phyloP scores from a whole-genome alignment of 2,329 filamentous ascomycete species.

The Cordyceps cateniannulata region DNA sequence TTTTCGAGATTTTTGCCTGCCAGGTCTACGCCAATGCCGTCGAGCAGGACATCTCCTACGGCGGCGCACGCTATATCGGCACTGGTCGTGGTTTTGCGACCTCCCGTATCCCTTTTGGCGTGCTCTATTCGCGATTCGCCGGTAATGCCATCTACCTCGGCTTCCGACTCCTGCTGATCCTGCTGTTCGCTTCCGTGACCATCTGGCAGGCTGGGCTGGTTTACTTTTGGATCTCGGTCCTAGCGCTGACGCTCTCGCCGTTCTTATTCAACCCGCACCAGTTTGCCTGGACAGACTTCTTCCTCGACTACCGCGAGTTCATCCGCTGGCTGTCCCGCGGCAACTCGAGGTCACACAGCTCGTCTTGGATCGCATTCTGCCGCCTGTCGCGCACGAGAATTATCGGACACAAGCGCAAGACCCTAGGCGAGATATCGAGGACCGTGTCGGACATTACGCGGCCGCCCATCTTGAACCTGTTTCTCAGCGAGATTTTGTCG shows the following conservation, averaged over 20 bases:
- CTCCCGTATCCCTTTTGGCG: slow-evolving; percentile 93
- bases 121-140: slow-evolving; percentile 93
- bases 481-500: slow-evolving; percentile 83
- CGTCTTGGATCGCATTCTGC: slow-evolving; percentile 97
- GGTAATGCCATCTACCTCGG: slow-evolving; percentile 95
- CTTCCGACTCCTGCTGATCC: slow-evolving; percentile 82
- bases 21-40: slow-evolving; percentile 98
- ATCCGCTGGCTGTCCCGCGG: slow-evolving; percentile 94
- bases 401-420: slow-evolving; percentile 97
- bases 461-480: slow-evolving; percentile 56
- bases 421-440: slow-evolving; percentile 79
- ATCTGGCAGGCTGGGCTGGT: slow-evolving; percentile 83
- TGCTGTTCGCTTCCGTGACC: slow-evolving; percentile 90
- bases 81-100: slow-evolving; percentile 98
- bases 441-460: slow-evolving; percentile 76
- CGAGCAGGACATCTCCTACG: slow-evolving; percentile 89
- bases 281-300: slow-evolving; percentile 98
- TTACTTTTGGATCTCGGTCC: slow-evolving; percentile 93
- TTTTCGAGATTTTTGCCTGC: slow-evolving; percentile 98
- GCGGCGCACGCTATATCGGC: slow-evolving; percentile 95
- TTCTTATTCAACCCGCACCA: slow-evolving; percentile 99
- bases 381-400: slow-evolving; percentile 90
- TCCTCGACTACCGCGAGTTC: slow-evolving; percentile 98
- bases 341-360: slow-evolving; percentile 90
- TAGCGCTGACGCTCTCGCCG: slow-evolving; percentile 83